phyloP scores from a whole-genome alignment of 148 eudicot genomes.

The Rhododendron williamsianum region DNA sequence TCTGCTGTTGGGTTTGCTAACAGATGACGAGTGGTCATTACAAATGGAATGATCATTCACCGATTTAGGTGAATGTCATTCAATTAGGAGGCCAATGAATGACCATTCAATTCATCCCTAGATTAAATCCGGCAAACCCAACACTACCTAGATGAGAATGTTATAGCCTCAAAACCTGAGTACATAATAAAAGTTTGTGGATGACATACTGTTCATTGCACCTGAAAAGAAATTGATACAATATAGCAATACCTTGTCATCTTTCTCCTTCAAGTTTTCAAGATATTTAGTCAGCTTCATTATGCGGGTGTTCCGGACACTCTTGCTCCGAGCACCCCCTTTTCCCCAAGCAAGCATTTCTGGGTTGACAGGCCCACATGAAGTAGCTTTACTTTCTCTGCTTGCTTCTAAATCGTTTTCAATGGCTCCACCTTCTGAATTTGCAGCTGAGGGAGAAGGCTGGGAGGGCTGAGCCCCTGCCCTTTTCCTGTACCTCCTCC shows the following conservation, averaged over 20 bases:
- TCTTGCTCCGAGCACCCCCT: constrained; percentile 43
- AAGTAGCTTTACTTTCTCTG: constrained; percentile 23
- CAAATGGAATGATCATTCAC: not conserved
- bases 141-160: not conserved
- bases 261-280: constrained; percentile 37
- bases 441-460: constrained; percentile 32
- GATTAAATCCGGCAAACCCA: not conserved
- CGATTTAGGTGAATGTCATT: not conserved
- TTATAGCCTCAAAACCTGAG: not conserved
- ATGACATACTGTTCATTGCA: not conserved
- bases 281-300: constrained; percentile 40
- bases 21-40: not conserved
- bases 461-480: constrained; percentile 21
- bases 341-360: constrained; percentile 53
- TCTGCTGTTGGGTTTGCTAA: not conserved
- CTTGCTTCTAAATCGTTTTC: constrained; percentile 30
- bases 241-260: constrained; percentile 27
- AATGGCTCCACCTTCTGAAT: constrained; percentile 21
- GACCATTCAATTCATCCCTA: not conserved
- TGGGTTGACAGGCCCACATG: constrained; percentile 26
- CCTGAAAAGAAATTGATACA: not conserved
- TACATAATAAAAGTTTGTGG: not conserved
- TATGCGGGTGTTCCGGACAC: constrained; percentile 31
- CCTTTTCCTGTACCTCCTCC: constrained; percentile 31
- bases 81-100: not conserved